Percentiles rank a stretch among this genome's conserved stretches.
Evolutionary conservation across 805 yeast genomes (phyloP).

Genomic region (Ogataea wickerhamii): DNA sequence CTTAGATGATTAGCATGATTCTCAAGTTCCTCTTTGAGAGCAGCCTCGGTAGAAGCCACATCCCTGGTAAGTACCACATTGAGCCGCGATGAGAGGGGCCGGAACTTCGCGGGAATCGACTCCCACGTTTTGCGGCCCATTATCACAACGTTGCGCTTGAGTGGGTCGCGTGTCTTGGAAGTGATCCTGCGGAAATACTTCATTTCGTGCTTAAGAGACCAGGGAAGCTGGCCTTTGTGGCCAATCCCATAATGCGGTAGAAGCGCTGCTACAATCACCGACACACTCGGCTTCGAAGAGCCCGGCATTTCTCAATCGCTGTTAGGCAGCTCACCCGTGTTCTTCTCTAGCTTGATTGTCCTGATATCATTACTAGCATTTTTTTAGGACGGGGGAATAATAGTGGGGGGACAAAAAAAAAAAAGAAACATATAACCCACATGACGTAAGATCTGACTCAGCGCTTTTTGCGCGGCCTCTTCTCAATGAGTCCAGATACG

Average conservation of each 20-base stretch:
- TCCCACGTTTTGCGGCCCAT: constrained; percentile 99
- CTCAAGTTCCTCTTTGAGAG: constrained; percentile 26
- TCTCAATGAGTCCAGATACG: constrained; percentile 82
- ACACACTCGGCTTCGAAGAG: constrained; percentile 36
- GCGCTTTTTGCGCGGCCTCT: too few species aligned
- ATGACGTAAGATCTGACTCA: too few species aligned
- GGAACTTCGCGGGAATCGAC: constrained; percentile 77
- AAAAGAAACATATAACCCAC: too few species aligned
- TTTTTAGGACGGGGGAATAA: too few species aligned
- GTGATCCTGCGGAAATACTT: constrained; percentile 79
- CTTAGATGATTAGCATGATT: constrained; percentile 15
- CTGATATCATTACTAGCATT: too few species aligned
- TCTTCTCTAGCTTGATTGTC: too few species aligned
- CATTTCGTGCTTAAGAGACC: constrained; percentile 85
- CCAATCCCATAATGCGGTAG: constrained; percentile 85
- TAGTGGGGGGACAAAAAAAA: too few species aligned
- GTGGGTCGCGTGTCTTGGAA: constrained; percentile 33
- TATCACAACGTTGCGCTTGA: constrained; percentile 65
- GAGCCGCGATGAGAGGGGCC: constrained; percentile 74
- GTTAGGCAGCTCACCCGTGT: too few species aligned
- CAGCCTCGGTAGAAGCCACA: constrained; percentile 20
- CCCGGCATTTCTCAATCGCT: constrained; percentile 2
- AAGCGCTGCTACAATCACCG: constrained; percentile 83
- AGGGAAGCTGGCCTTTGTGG: constrained; percentile 73
- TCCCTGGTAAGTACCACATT: constrained; percentile 73